Evolutionary conservation across 2,329 filamentous ascomycete species (phyloP), one percentile per base, ranked within the genome.

Genomic region (Alternaria angustiovoidea): DNA sequence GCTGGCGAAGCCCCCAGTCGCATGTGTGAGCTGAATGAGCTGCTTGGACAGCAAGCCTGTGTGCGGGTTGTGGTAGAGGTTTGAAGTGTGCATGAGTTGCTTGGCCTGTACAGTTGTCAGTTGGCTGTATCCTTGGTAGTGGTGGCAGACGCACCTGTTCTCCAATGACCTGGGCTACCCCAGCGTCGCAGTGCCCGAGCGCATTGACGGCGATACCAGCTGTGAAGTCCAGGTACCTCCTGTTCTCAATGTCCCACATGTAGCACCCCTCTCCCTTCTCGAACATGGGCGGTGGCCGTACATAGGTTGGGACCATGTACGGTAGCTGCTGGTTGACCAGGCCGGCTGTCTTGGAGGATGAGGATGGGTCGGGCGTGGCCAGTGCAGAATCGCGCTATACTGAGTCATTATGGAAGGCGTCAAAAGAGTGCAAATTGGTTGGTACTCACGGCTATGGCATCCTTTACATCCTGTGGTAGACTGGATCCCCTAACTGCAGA

Each of bases 31-130:
- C 71, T 94, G 87, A 34, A 99, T 87, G 24, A 99, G 86, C 24
- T 93, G 84, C 78, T 95, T 89, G 64, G 93, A 97, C 53, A 99
- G 88, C 2, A 90, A 88, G 32, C 94, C 94, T 1, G 92, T 97
- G 92, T 95, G 97, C 2, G 91, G 90, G 81, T 98, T 99, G 81
- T 97, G 91, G 85, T 98, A 99, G 20, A 99, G 87, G 79, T 99
- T 99, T 11, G 93, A 97, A 47, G 92, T 91, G 80, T 99, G 95
- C 57, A 97, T 86, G 51, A 99, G 87, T 7, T 89, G 93, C 73
- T 90, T 79, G 11, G 82, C 78, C 75, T 84, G 67, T 30, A 46
- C 6, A n/a, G 55, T 18, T 5, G 60, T 76, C 34, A 75, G 66
- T 41, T 20, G 7, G 24, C 42, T 16, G 16, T 6, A 38, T 41